Conservation (phyloP, 192 early-diverging fungal species). For the Chytriomyces confervae region DNA sequence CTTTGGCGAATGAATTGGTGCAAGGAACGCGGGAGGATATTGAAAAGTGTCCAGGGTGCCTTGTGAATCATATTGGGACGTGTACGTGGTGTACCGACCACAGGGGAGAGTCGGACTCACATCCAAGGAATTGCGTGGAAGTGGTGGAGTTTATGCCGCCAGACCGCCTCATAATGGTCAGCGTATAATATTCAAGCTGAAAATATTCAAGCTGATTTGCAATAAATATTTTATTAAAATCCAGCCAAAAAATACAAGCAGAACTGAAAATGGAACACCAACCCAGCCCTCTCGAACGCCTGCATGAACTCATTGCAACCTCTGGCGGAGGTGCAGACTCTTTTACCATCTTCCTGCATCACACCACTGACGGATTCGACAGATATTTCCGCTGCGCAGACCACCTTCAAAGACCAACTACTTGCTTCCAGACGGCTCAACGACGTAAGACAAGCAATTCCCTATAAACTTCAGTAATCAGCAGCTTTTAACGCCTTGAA, state of each 20-base stretch:
- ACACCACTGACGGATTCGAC: background rate
- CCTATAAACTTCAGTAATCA: background rate
- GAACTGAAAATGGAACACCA: too few species aligned
- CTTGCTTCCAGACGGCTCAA: too few species aligned
- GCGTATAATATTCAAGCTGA: too few species aligned
- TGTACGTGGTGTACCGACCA: conserved; percentile 1
- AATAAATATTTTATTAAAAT: too few species aligned
- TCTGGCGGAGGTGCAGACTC: background rate
- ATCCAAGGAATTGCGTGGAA: too few species aligned
- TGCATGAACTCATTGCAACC: background rate
- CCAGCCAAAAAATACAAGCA: too few species aligned
- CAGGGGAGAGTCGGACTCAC: background rate
- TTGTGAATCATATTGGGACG: background rate
- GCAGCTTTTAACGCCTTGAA: background rate
- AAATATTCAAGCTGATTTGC: too few species aligned
- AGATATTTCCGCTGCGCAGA: background rate
- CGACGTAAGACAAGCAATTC: background rate
- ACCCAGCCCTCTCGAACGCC: background rate
- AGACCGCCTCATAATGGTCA: too few species aligned
- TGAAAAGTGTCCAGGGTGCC: background rate
- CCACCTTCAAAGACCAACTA: background rate
- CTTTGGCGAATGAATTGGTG: background rate
- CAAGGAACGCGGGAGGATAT: background rate
- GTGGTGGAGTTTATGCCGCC: too few species aligned
- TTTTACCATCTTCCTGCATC: background rate